These are phyloP conservation scores for Delphinella strobiligena DNA, from an alignment of 2,329 filamentous ascomycete genomes.

Conservation along the genomic window DNA sequence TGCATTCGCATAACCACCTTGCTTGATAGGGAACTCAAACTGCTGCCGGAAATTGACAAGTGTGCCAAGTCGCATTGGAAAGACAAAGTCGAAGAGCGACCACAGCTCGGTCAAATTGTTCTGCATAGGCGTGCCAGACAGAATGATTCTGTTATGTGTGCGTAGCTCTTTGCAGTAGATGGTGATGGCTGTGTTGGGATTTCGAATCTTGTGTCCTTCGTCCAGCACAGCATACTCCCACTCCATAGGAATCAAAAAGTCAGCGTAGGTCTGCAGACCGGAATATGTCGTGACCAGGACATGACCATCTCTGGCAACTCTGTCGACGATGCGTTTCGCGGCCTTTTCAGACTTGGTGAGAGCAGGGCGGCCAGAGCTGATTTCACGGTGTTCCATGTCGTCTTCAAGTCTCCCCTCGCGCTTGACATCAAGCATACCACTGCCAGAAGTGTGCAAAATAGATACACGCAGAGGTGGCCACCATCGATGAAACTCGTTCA, in stretches of 20 bases:
- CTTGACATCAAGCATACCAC: conserved; percentile 78
- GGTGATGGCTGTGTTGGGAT: conserved; percentile 88
- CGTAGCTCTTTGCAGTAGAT: conserved; percentile 89
- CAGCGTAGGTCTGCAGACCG: conserved; percentile 83
- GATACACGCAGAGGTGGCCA: conserved; percentile 98
- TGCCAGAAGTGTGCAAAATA: conserved; percentile 88
- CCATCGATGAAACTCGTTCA: conserved; percentile 96
- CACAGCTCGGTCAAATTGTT: conserved; percentile 92
- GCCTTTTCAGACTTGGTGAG: conserved; percentile 50
- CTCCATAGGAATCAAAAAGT: conserved; percentile 66
- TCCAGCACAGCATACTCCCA: conserved; percentile 94
- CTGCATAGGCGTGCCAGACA: conserved; percentile 95
- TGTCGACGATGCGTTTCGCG: conserved; percentile 69
- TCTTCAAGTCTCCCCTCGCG: conserved; percentile 51
- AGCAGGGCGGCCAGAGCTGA: conserved; percentile 12
- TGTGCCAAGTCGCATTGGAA: conserved; percentile 87
- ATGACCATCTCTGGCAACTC: conserved; percentile 74
- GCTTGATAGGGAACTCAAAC: conserved; percentile 86
- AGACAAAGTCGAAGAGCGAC: conserved; percentile 97
- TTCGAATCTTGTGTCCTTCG: conserved; percentile 96
- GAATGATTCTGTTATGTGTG: conserved; percentile 79
- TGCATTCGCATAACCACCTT: conserved; percentile 90
- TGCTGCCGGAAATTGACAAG: conserved; percentile 81
- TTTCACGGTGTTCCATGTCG: conserved; percentile 43
- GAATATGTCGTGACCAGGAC: conserved; percentile 93